phyloP scores from a whole-genome alignment of 1,284 basidiomycete genomes.

The Fomitopsis pinicola region DNA sequence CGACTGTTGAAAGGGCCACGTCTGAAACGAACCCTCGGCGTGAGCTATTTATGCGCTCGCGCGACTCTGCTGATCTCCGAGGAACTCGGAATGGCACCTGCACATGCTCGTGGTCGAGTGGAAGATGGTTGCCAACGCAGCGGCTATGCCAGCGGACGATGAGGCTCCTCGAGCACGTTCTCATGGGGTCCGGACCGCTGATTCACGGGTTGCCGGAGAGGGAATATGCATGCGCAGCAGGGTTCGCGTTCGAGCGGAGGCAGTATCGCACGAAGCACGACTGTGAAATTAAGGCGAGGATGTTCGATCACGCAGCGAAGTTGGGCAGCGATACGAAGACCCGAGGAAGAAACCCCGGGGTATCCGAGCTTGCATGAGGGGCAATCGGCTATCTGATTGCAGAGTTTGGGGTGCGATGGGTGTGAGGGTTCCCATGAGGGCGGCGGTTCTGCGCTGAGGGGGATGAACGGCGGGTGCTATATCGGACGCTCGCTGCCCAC shows the following conservation, averaged over 20 bases:
- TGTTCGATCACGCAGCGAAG: not conserved
- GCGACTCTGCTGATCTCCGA: not conserved
- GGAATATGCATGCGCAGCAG: not conserved
- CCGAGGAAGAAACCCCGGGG: not conserved
- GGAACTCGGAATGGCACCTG: not conserved
- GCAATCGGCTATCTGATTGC: not conserved
- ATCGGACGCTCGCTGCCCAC: not conserved
- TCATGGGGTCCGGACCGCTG: not conserved
- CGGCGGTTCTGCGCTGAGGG: not conserved
- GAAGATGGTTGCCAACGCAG: not conserved
- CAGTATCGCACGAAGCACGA: not conserved
- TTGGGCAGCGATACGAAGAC: not conserved
- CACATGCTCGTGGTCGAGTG: not conserved
- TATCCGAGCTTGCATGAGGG: not conserved
- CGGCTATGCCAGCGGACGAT: not conserved
- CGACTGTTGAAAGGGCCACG: not conserved
- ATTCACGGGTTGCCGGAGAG: not conserved
- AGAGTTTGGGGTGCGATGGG: not conserved
- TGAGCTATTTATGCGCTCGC: not conserved
- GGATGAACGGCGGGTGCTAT: not conserved
- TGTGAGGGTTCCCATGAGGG: not conserved
- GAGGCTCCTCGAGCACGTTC: not conserved
- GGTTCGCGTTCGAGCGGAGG: not conserved
- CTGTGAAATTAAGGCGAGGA: not conserved
- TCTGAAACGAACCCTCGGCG: not conserved